Base-by-base conservation (phyloP, 495 filamentous ascomycete genomes). In the Chaetomidium leptoderma region DNA sequence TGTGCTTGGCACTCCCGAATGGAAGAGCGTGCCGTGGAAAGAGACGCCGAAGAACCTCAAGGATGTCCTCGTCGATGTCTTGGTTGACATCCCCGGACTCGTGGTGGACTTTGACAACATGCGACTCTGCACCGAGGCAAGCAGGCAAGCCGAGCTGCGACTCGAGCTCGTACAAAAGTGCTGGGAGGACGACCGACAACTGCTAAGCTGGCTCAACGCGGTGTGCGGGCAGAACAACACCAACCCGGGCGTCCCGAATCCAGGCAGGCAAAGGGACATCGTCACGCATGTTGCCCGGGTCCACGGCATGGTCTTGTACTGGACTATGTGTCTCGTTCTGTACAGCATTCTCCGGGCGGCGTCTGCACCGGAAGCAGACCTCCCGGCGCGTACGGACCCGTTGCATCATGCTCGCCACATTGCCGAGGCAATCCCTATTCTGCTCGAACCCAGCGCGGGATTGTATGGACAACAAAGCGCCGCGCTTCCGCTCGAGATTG, bases 11-110 rank as follows among this genome's bases (percentile, higher is more conserved):
- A 51, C 53, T 1, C 57, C 57, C 2, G 64, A 66, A 33, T 69
- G 66, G 66, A 63, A 62, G 30, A 65, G 39, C 40, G 37, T 60
- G 23, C 66, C 66, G 2, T 69, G 66, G 66, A 36, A 62, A 33
- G 48, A 44, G 29, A 56, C 61, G 14, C 64, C 61, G 2, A 64
- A 63, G 14, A 32, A 65, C 30, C 23, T 50, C 29, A 66, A 61
- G 29, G 66, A 69, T 24, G 55, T 62, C 17, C 59, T 66, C 3
- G 58, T 61, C 19, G 66, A 69, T 48, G 48, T 64, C 14, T 32
- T 69, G 11, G 61, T 65, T 32, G 63, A 69, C 23, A 46, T 66
- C 35, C 62, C 58, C 3, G 57, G 53, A 4, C 55, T 69, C 0
- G 23, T 66, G 17, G 61, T 60, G 17, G 59, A 63, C 21, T 53